Evolutionary conservation across 495 filamentous ascomycete species (phyloP), one percentile per base, ranked within the genome.

Genomic region (Penicillium riverlandense): DNA sequence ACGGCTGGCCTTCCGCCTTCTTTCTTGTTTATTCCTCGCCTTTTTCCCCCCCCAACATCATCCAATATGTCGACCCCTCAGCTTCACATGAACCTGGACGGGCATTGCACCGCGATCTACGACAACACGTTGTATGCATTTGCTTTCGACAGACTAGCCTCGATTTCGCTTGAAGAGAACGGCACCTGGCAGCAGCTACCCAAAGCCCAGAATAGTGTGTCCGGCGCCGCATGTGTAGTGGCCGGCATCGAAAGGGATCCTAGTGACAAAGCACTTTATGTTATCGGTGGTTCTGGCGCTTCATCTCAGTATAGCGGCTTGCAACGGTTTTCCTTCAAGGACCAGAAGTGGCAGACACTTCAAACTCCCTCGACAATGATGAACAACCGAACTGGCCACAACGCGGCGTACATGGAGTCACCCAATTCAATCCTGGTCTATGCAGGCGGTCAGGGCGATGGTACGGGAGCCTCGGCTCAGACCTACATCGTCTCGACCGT

Each of bases 61-160:
- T 52, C 46, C 59, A 55, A 49, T 14, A 89, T 88, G 85, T 50
- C 71, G 43, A 67, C 80, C 31, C 85, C 85, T 41, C 47, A 75
- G 53, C 90, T 90, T 44, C 70, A 71, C 10, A 68, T 78, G 48
- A 59, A 77, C 48, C 68, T 95, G 50, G 74, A 77, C 53, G 80
- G 84, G 66, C 79, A 84, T 53, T 98, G 92, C 66, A 92, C 89
- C 11, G 78, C 83, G 45, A 76, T 98, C 41, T 71, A 86, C 65
- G 73, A 90, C 59, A 81, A 86, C 62, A 92, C 84, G 12, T 78
- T 98, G 11, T 98, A 95, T 67, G 81, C 82, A 9, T 96, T 88
- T 55, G 86, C 88, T 32, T 58, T 78, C 13, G 64, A 75, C 39
- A 86, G 83, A 15, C 89, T 98, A 44, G 82, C 86, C 55, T 84